A percentile compares a stretch with the other conserved stretches of the same genome.
Evolutionary conservation across 169 alveolate genomes (phyloP).

Genomic region (Plasmodium chabaudi): DNA sequence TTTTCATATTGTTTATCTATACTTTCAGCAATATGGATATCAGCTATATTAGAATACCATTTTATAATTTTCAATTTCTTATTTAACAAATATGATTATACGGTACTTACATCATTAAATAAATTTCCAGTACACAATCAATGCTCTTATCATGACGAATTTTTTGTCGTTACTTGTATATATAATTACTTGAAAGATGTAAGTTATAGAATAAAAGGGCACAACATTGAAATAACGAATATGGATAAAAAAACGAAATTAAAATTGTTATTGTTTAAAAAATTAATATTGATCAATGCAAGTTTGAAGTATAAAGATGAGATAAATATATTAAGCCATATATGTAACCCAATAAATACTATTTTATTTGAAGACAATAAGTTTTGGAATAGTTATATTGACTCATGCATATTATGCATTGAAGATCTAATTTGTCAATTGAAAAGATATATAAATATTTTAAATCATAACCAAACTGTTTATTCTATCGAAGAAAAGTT

Average conservation of each 20-base stretch:
- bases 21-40: constrained; percentile 74
- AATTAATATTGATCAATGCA: constrained; percentile 55
- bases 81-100: constrained; percentile 68
- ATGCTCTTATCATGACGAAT: constrained; percentile 72
- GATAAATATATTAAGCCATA: constrained; percentile 59
- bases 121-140: constrained; percentile 69
- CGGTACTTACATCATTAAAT: constrained; percentile 55
- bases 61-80: constrained; percentile 65
- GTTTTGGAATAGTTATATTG: constrained; percentile 64
- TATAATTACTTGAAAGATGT: constrained; percentile 62
- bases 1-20: constrained; percentile 68
- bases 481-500: constrained; percentile 71
- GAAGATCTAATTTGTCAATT: constrained; percentile 66
- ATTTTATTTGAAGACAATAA: constrained; percentile 65
- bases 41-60: constrained; percentile 68
- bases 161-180: constrained; percentile 68
- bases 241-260: constrained; percentile 68
- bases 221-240: constrained; percentile 70
- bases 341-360: constrained; percentile 70
- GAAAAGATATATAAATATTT: constrained; percentile 65
- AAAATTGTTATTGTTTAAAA: constrained; percentile 63
- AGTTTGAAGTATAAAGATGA: constrained; percentile 75
- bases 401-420: constrained; percentile 60
- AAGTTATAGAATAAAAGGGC: constrained; percentile 62
- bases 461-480: constrained; percentile 64